These are phyloP conservation scores for Pachysolen tannophilus DNA, from an alignment of 805 yeast species.

Conservation along the genomic window DNA sequence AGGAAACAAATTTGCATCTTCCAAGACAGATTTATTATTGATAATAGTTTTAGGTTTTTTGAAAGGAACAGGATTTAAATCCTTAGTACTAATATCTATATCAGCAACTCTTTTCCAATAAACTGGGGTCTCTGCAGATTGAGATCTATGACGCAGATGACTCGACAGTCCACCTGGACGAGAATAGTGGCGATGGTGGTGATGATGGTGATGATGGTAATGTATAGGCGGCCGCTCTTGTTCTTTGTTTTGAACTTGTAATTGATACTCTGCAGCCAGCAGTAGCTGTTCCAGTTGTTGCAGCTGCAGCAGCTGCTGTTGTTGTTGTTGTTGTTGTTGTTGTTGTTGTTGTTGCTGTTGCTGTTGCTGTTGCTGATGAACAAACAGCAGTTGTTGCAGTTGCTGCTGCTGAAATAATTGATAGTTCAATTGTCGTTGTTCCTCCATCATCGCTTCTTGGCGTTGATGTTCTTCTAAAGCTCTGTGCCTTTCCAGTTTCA, in stretches of 20 bases:
- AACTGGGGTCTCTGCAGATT: too few relatives aligned
- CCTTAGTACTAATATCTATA: too few relatives aligned
- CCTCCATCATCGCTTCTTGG: not conserved
- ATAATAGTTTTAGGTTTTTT: constrained; percentile 16
- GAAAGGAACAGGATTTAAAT: constrained; percentile 5
- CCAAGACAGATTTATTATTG: constrained; percentile 30
- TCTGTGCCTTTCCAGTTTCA: constrained; percentile 2
- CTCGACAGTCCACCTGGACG: too few relatives aligned
- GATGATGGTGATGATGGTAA: constrained; percentile 12
- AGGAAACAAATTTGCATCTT: constrained; percentile 32
- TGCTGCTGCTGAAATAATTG: constrained; percentile 6
- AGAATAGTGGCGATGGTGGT: constrained; percentile 21
- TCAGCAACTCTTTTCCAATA: too few relatives aligned
- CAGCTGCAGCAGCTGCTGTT: constrained; percentile 9
- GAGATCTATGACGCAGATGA: too few relatives aligned
- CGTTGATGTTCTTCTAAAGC: constrained; percentile 5
- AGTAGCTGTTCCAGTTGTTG: constrained; percentile 6
- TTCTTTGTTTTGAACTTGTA: not conserved
- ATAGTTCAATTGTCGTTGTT: constrained; percentile 9
- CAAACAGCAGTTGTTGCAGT: constrained; percentile 10
- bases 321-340: constrained; percentile 6
- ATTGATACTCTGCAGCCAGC: constrained; percentile 5
- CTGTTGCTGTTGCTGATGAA: constrained; percentile 6
- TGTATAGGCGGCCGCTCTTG: constrained; percentile 1
- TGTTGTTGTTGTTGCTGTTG: constrained; percentile 9